A percentile compares a stretch with the other conserved stretches of the same genome.
These are phyloP conservation scores for Talaromyces piceae DNA, from an alignment of 2,329 filamentous ascomycete genomes.

Conservation along the genomic window DNA sequence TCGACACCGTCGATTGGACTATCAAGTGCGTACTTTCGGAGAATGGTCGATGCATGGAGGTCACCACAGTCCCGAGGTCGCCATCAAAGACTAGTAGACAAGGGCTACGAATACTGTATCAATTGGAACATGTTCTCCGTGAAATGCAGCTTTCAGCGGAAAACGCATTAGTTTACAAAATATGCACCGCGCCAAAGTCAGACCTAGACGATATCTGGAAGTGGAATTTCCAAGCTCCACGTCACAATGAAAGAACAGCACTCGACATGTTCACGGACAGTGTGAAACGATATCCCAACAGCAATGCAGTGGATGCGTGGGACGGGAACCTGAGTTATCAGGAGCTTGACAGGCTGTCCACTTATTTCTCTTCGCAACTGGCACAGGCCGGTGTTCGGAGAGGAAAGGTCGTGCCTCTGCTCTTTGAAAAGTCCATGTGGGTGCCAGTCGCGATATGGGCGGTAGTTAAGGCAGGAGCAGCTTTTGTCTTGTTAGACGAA, in stretches of 20 bases:
- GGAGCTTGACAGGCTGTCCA: constrained; percentile 26
- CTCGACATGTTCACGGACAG: neutral
- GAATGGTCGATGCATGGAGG: neutral
- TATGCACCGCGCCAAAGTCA: neutral
- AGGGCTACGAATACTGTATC: neutral
- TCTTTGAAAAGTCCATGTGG: constrained; percentile 15
- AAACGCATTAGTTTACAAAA: neutral
- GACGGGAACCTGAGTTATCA: constrained; percentile 27
- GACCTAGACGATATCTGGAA: neutral
- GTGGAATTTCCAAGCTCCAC: neutral
- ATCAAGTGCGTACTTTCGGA: neutral
- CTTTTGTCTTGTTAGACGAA: constrained; percentile 12
- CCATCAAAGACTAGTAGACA: neutral
- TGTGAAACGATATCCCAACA: constrained; percentile 13
- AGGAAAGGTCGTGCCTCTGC: constrained; percentile 20
- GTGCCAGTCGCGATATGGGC: constrained; percentile 10
- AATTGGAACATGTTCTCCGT: neutral
- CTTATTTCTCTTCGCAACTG: constrained; percentile 21
- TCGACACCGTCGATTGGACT: neutral
- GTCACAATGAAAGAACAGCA: neutral
- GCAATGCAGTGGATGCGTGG: constrained; percentile 22
- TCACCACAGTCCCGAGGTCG: neutral
- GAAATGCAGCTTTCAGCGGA: neutral
- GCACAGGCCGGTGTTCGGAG: constrained; percentile 13
- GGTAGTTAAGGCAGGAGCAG: constrained; percentile 14